phyloP scores from a whole-genome alignment of 2,329 filamentous ascomycete genomes.

The Ophiognomonia clavigignenti-juglandacearum region DNA sequence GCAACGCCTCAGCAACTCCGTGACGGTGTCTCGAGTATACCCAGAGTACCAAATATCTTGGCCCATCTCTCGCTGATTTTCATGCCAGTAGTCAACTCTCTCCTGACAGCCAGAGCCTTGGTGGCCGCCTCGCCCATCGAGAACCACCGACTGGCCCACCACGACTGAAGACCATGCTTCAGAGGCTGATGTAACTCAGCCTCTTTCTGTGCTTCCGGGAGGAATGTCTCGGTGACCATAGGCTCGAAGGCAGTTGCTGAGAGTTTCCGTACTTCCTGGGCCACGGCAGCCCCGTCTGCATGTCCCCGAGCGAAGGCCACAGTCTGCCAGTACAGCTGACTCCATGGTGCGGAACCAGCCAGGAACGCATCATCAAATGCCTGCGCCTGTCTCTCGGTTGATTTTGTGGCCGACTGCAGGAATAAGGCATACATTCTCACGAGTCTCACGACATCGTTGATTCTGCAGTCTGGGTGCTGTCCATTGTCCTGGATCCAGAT shows the following conservation, averaged over 20 bases:
- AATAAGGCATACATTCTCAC: conserved; percentile 26
- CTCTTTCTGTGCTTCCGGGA: neutral
- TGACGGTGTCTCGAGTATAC: neutral
- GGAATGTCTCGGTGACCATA: neutral
- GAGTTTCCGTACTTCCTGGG: conserved; percentile 2
- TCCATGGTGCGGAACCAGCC: conserved; percentile 19
- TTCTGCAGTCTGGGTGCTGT: conserved; percentile 26
- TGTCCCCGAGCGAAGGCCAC: conserved; percentile 7
- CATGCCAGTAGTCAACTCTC: conserved; percentile 17
- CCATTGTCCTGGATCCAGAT: conserved; percentile 25
- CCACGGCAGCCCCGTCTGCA: neutral
- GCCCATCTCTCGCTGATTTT: conserved; percentile 21
- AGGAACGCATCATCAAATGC: conserved; percentile 25
- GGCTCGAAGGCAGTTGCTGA: conserved; percentile 8
- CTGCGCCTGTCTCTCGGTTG: conserved; percentile 11
- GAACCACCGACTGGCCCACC: conserved; percentile 1
- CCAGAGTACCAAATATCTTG: conserved; percentile 17
- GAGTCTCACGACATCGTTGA: conserved; percentile 28
- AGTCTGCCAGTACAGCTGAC: conserved; percentile 24
- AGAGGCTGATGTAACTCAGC: neutral
- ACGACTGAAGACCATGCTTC: neutral
- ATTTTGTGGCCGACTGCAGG: conserved; percentile 21
- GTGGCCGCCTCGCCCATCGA: neutral
- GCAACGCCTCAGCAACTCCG: neutral
- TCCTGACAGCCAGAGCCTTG: conserved; percentile 10